These are phyloP conservation scores for Epichloe glyceriae DNA, from an alignment of 2,329 filamentous ascomycete genomes.

Conservation along the genomic window DNA sequence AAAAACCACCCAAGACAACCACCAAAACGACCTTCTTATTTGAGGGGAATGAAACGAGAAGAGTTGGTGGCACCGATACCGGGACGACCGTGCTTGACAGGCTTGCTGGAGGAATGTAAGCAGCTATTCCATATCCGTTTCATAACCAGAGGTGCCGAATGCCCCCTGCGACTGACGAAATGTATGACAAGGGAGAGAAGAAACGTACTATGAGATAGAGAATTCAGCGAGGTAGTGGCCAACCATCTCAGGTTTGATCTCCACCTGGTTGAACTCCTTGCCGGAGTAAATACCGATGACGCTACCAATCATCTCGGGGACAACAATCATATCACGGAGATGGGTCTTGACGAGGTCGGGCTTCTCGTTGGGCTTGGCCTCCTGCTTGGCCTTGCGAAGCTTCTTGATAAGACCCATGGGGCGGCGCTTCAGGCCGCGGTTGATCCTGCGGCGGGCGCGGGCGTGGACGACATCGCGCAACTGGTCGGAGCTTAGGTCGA, in stretches of 20 bases:
- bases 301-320: conserved; percentile 98
- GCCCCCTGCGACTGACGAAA: no score
- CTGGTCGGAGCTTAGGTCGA: conserved; percentile 96
- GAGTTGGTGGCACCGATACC: conserved; percentile 99
- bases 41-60: conserved; percentile 99
- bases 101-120: conserved; percentile 64
- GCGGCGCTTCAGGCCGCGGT: conserved; percentile 99
- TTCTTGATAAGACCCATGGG: conserved; percentile 99
- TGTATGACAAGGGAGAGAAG: not conserved
- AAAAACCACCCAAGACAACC: conserved; percentile 36
- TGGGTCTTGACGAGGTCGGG: conserved; percentile 98
- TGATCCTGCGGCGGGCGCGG: conserved; percentile 96
- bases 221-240: conserved; percentile 99
- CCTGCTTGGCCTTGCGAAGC: conserved; percentile 98
- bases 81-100: conserved; percentile 99
- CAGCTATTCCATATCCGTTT: not conserved
- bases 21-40: conserved; percentile 58
- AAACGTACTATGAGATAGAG: conserved; percentile 96
- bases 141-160: not conserved
- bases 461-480: conserved; percentile 99
- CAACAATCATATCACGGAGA: conserved; percentile 99
- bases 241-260: conserved; percentile 99
- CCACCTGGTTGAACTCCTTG: conserved; percentile 99
- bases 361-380: conserved; percentile 99
- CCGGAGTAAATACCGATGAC: conserved; percentile 99